These are phyloP conservation scores for Aspergillus diversus DNA, from an alignment of 495 filamentous ascomycete species.

Conservation along the genomic window DNA sequence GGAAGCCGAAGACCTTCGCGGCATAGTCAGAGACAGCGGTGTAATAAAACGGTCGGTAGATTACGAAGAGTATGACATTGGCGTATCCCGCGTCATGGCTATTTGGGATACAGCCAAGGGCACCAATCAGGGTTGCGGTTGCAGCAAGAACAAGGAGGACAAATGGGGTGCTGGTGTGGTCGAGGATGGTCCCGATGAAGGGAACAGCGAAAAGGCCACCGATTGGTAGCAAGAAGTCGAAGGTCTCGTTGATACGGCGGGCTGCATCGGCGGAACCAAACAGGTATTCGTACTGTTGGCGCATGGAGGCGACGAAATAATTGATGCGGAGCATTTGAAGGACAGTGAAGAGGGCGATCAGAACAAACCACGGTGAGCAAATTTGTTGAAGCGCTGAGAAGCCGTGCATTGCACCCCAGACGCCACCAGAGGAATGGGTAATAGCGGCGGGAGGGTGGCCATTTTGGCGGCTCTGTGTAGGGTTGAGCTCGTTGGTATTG, in stretches of 20 bases:
- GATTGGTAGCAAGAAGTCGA: slow-evolving; percentile 85
- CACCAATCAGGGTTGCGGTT: slow-evolving; percentile 75
- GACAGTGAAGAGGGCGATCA: slow-evolving; percentile 86
- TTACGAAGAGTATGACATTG: slow-evolving; percentile 77
- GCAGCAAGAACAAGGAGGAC: slow-evolving; percentile 75
- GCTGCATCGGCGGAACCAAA: slow-evolving; percentile 63
- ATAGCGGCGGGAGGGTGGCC: slow-evolving; percentile 14
- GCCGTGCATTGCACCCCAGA: slow-evolving; percentile 90
- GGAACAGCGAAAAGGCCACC: slow-evolving; percentile 85
- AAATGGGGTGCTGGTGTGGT: slow-evolving; percentile 72
- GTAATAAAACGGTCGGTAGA: slow-evolving; percentile 59
- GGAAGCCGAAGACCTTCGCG: slow-evolving; percentile 95
- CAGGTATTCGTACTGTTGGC: slow-evolving; percentile 80
- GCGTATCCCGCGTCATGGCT: slow-evolving; percentile 71
- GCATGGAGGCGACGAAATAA: slow-evolving; percentile 94
- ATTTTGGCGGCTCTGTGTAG: slow-evolving; percentile 8
- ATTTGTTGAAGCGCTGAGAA: slow-evolving; percentile 75
- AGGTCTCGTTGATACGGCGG: slow-evolving; percentile 75
- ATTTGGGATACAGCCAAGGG: slow-evolving; percentile 74
- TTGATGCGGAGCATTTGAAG: slow-evolving; percentile 95
- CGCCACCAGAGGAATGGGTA: slow-evolving; percentile 56
- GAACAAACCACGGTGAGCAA: slow-evolving; percentile 78
- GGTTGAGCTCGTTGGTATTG: slow-evolving; percentile 12
- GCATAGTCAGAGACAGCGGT: slow-evolving; percentile 73
- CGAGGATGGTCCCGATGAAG: slow-evolving; percentile 84